Conservation (phyloP, 371 early-diverging fungal species). For the Coemansia sp. region DNA sequence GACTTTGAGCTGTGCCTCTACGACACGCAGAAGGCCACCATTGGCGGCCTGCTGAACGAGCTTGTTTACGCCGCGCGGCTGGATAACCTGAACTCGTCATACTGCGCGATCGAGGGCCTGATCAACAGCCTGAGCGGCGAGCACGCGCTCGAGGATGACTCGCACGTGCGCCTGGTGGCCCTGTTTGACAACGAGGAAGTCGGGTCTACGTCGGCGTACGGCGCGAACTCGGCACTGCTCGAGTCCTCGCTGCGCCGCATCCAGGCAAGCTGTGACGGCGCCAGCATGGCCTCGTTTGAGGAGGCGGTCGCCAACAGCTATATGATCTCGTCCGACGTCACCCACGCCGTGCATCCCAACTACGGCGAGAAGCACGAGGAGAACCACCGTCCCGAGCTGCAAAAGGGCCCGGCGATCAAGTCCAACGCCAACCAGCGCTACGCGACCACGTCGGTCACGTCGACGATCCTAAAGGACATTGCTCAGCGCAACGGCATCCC, state of each 20-base stretch:
- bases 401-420: constrained; percentile 95
- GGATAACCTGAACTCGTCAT: constrained; percentile 96
- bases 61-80: constrained; percentile 92
- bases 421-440: constrained; percentile 95
- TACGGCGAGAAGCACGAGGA: constrained; percentile 79
- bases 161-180: constrained; percentile 79
- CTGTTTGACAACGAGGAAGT: constrained; percentile 98
- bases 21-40: constrained; percentile 77
- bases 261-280: constrained; percentile 37
- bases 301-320: constrained; percentile 81
- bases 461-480: constrained; percentile 75
- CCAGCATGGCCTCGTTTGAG: constrained; percentile 63
- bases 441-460: constrained; percentile 90
- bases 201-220: constrained; percentile 93
- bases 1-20: constrained; percentile 96
- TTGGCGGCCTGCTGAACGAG: constrained; percentile 90
- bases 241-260: constrained; percentile 72
- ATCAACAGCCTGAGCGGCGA: constrained; percentile 53
- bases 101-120: constrained; percentile 66
- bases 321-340: constrained; percentile 93
- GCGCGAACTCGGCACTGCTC: constrained; percentile 90
- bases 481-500: constrained; percentile 76
- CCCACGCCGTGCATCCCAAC: constrained; percentile 93
- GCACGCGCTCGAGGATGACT: constrained; percentile 62
- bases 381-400: constrained; percentile 89